Conservation (phyloP, 2,329 filamentous ascomycete species). For the Beauveria brongniartii region DNA sequence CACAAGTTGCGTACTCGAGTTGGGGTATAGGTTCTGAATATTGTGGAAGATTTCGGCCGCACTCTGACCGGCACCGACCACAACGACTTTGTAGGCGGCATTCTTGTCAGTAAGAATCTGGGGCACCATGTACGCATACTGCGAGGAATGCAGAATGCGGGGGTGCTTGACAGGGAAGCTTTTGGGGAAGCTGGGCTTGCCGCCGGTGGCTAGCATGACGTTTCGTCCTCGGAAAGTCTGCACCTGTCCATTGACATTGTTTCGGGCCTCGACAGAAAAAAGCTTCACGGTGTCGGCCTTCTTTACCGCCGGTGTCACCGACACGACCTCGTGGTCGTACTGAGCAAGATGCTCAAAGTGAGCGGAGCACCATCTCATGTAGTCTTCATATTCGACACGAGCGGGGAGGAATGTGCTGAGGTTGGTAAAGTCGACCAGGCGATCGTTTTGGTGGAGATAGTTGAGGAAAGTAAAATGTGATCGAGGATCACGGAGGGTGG, state of each 20-base stretch:
- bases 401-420: constrained; percentile 80
- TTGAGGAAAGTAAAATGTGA: constrained; percentile 94
- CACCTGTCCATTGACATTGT: constrained; percentile 47
- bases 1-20: constrained; percentile 66
- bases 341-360: constrained; percentile 66
- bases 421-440: constrained; percentile 89
- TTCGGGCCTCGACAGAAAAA: constrained; percentile 61
- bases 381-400: constrained; percentile 87
- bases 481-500: constrained; percentile 76
- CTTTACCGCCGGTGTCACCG: constrained; percentile 54
- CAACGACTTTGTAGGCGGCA: constrained; percentile 64
- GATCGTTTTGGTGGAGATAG: constrained; percentile 73
- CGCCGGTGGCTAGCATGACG: constrained; percentile 53
- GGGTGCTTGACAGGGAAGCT: constrained; percentile 62
- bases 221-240: constrained; percentile 52
- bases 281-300: constrained; percentile 44
- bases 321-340: constrained; percentile 71
- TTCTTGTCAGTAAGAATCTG: constrained; percentile 48
- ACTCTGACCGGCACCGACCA: constrained; percentile 85
- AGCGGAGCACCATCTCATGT: constrained; percentile 83
- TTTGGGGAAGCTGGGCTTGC: constrained; percentile 61
- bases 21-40: constrained; percentile 72
- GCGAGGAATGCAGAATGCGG: constrained; percentile 78
- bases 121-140: constrained; percentile 62
- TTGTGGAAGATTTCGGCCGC: constrained; percentile 95